Conservation (phyloP, 2,329 filamentous ascomycete genomes). For the Aureobasidium sp. region DNA sequence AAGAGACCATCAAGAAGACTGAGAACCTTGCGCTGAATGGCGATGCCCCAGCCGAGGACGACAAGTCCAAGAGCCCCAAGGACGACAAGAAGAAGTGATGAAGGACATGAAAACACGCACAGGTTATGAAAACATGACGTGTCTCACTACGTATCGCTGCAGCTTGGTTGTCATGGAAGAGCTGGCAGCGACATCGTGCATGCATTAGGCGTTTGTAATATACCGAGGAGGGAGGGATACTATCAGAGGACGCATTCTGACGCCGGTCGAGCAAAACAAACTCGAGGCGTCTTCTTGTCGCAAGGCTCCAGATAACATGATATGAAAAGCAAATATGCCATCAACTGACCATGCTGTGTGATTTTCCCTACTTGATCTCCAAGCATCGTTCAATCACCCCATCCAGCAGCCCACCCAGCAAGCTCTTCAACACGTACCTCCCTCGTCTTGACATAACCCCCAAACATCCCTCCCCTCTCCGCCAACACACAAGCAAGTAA, state of each 20-base stretch:
- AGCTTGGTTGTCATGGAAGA: not conserved
- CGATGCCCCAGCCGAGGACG: conserved; percentile 33
- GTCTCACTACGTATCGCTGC: not conserved
- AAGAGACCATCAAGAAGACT: conserved; percentile 46
- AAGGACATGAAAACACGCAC: conserved; percentile 1
- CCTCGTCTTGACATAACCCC: conserved; percentile 46
- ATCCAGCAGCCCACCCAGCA: conserved; percentile 57
- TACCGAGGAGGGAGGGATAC: not conserved
- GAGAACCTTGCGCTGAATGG: conserved; percentile 57
- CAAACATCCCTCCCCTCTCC: conserved; percentile 57
- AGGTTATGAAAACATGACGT: not conserved
- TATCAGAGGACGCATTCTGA: not conserved
- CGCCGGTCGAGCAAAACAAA: not conserved
- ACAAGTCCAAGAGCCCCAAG: conserved; percentile 32
- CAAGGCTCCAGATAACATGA: conserved; percentile 3
- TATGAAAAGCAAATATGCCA: conserved; percentile 5
- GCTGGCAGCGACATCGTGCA: not conserved
- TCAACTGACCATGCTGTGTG: not conserved
- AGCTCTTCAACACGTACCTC: conserved; percentile 55
- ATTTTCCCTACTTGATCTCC: no score
- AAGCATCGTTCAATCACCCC: conserved; percentile 25
- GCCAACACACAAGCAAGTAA: conserved; percentile 73
- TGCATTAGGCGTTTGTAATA: conserved; percentile 11
- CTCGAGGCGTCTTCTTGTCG: not conserved
- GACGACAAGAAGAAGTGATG: conserved; percentile 44